Conservation (phyloP, 1,284 basidiomycete genomes). For the Ganoderma boninense region DNA sequence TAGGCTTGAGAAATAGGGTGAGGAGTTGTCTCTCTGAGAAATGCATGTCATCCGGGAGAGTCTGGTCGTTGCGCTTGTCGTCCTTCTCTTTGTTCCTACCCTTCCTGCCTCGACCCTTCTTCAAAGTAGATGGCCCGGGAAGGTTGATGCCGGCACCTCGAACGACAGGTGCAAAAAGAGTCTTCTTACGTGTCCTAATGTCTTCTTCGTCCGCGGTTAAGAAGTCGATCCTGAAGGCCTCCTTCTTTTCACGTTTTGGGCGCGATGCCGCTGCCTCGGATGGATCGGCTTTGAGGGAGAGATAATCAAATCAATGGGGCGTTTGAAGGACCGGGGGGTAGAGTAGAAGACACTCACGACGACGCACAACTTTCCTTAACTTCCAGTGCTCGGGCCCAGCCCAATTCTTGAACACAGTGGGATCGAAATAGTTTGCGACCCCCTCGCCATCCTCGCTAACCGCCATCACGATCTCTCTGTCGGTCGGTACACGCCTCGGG, state of each 20-base stretch:
- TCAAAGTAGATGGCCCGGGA: constrained; percentile 58
- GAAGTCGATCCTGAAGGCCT: constrained; percentile 92
- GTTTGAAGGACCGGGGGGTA: background rate
- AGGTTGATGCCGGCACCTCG: constrained; percentile 74
- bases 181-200: constrained; percentile 77
- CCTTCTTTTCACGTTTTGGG: constrained; percentile 80
- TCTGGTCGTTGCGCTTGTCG: constrained; percentile 76
- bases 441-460: constrained; percentile 75
- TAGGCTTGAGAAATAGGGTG: constrained; percentile 94
- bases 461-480: constrained; percentile 84
- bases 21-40: constrained; percentile 92
- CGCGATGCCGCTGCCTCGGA: constrained; percentile 58
- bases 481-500: constrained; percentile 74
- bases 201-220: constrained; percentile 66
- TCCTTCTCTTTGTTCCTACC: constrained; percentile 55
- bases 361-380: constrained; percentile 77
- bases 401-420: constrained; percentile 93
- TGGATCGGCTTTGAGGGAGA: constrained; percentile 53
- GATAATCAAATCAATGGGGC: background rate
- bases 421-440: constrained; percentile 96
- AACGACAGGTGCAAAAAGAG: constrained; percentile 83
- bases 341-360: constrained; percentile 58
- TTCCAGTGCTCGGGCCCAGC: constrained; percentile 99
- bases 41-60: constrained; percentile 97
- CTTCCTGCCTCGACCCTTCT: constrained; percentile 52